Base-by-base conservation (phyloP, 257 asterid species). In the Solanum corneliomulleri region DNA sequence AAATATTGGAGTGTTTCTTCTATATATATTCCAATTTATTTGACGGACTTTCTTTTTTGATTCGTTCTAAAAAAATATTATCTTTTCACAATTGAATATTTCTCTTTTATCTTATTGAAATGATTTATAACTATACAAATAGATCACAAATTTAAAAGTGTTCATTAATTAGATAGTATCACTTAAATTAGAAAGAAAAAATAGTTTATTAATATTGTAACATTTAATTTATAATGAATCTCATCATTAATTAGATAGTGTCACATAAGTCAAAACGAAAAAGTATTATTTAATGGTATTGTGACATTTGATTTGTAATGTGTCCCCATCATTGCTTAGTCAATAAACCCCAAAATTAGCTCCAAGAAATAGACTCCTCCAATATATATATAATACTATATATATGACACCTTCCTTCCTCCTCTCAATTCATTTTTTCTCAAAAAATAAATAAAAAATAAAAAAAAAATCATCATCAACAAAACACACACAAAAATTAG, bases 311-410 rank as follows among this genome's bases (percentile, higher is more conserved):
- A 78, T 16, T 27, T 47, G 18, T 80, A 45, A 49, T 80, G 66
- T 80, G 42, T 80, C 68, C 45, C 5, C 27, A 80, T 80, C 85
- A 47, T 80, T 47, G 85, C 85, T 47, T 64, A 80, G 85, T 80
- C 85, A 78, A 45, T 74, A 27, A 39, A 33, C 12, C 47, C 31
- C 45, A 13, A 68, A 20, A 37, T 18, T 78, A 25, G 66, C 42
- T 78, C n/a, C 84, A 25, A 25, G 25, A 29, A 13, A 4, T 25
- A 44, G n/a, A 18, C 25, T 78, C 5, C 39, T 78, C 9, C 18
- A 33, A 33, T 33, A 3, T 33, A 33, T 33, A 33, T 4, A 27
- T 44, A 15, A 14, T 42, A 72, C 15, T 37, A 37, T 72, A 29
- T 42, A 71, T 37, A 47, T 16, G 10, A 2, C 45, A 47, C 85